These are phyloP conservation scores for Kodamaea neixiangensis DNA, from an alignment of 805 yeast genomes.

Conservation along the genomic window DNA sequence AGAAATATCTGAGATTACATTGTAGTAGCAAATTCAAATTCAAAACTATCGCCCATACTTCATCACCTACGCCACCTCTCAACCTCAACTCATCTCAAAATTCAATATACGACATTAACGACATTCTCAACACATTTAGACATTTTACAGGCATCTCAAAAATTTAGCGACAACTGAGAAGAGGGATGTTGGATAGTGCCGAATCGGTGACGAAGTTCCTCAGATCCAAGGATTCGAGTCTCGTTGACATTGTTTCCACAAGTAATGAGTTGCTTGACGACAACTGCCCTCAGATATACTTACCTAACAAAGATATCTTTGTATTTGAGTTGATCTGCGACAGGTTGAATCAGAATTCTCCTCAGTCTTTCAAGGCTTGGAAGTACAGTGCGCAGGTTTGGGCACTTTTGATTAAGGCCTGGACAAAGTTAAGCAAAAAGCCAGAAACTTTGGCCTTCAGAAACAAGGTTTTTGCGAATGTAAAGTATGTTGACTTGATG, in stretches of 20 bases:
- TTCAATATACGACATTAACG: constrained; percentile 2
- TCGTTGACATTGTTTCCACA: constrained; percentile 42
- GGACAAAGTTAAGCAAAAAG: constrained; percentile 28
- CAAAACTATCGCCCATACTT: not conserved
- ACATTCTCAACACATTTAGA: not conserved
- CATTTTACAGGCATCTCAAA: constrained; percentile 7
- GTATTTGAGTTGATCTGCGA: constrained; percentile 62
- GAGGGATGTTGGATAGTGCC: constrained; percentile 19
- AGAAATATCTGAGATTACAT: too few species aligned
- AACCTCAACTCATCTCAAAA: constrained; percentile 5
- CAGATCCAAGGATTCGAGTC: constrained; percentile 51
- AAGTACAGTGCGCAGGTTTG: constrained; percentile 48
- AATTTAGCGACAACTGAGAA: constrained; percentile 1
- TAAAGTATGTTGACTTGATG: constrained; percentile 22
- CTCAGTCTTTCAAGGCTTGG: constrained; percentile 39
- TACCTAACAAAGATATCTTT: constrained; percentile 59
- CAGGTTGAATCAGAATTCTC: constrained; percentile 54
- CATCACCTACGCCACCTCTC: not conserved
- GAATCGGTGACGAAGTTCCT: constrained; percentile 59
- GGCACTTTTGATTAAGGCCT: constrained; percentile 47
- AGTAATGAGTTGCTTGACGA: constrained; percentile 35
- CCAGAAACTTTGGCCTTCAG: constrained; percentile 27
- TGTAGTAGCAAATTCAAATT: too few species aligned
- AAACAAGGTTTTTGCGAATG: constrained; percentile 41
- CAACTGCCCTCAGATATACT: constrained; percentile 33